Base-by-base conservation (phyloP, 163 green algal species). In the Volvox carteri region DNA sequence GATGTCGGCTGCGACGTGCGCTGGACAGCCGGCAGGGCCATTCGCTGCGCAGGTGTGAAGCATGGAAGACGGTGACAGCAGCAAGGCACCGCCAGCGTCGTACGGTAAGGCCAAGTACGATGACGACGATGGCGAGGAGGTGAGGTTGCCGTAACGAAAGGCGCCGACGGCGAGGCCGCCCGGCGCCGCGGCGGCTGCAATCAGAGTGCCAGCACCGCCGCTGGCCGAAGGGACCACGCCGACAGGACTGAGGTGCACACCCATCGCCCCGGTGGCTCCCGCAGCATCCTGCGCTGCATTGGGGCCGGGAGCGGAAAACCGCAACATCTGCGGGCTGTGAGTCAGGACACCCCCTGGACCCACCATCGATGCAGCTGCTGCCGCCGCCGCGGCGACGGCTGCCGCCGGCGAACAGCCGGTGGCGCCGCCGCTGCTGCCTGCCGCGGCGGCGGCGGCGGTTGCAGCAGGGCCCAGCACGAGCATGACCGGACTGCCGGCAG, bases 71-170 rank as follows among this genome's bases (percentile, higher is more conserved):
- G n/a, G n/a, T 41, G 62, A 41, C 33, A 18, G 35, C 67, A 48
- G 67, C 35, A 48, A 16, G 37, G 70, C 70, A 41, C 1, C 25
- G 70, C 70, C 33, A 1, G 39, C 70, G 14, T 78, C 67, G 37
- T 76, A 76, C 37, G 67, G 67, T 35, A 76, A 37, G 14, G 67
- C 28, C 67, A 78, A 35, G 70, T 81, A 81, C 42, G 73, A 81
- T 28, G 73, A 81, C 44, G 46, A n/a, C 1, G 44, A 3, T 42
- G 73, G 73, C 16, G 73, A 65, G 7, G 73, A 65, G 8, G 73
- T 42, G 44, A 81, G 73, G 42, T 28, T 62, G 44, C 44, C 44
- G 73, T 62, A 81, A 19, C 73, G 25, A n/a, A 81, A 81, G 21
- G 73, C 73, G 7, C 73, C 73, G 2, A 81, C 44, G 42, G 73